Evolutionary conservation across 306 rosid genomes (phyloP).

Genomic region (Astragalus membranaceus): DNA sequence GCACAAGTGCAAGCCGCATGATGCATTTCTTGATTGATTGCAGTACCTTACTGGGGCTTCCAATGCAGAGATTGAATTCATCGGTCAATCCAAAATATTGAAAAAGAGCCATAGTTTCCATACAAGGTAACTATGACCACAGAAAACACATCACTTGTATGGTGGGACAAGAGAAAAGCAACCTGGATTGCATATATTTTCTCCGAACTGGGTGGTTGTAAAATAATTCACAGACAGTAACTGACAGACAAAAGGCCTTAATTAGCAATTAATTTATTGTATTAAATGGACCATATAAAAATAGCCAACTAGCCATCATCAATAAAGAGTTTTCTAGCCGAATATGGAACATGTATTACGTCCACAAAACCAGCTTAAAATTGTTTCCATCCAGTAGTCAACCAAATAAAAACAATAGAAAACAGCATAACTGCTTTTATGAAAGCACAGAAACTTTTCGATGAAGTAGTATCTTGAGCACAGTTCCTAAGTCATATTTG

Average conservation of each 20-base stretch:
- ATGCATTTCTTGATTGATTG: constrained; percentile 74
- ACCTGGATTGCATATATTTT: constrained; percentile 82
- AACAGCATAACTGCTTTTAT: neutral
- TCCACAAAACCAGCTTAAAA: neutral
- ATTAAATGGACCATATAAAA: neutral
- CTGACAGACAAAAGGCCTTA: constrained; percentile 32
- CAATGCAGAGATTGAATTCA: constrained; percentile 29
- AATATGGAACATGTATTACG: constrained; percentile 2
- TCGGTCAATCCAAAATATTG: constrained; percentile 35
- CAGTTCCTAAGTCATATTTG: neutral
- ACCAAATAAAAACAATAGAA: neutral
- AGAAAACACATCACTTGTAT: constrained; percentile 12
- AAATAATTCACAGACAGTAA: constrained; percentile 78
- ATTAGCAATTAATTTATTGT: constrained; percentile 15
- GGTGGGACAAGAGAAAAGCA: constrained; percentile 11
- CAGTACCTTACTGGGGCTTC: constrained; percentile 82
- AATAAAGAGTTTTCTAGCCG: constrained; percentile 7
- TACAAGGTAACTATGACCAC: constrained; percentile 23
- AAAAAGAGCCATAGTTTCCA: constrained; percentile 19
- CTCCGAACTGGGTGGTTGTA: constrained; percentile 98
- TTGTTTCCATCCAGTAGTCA: neutral
- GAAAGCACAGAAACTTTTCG: neutral
- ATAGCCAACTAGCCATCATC: neutral
- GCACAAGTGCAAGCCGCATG: constrained; percentile 55
- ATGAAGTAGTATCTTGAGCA: neutral